Base-by-base conservation (phyloP, 1,284 basidiomycete genomes). In the Boletus sp. region DNA sequence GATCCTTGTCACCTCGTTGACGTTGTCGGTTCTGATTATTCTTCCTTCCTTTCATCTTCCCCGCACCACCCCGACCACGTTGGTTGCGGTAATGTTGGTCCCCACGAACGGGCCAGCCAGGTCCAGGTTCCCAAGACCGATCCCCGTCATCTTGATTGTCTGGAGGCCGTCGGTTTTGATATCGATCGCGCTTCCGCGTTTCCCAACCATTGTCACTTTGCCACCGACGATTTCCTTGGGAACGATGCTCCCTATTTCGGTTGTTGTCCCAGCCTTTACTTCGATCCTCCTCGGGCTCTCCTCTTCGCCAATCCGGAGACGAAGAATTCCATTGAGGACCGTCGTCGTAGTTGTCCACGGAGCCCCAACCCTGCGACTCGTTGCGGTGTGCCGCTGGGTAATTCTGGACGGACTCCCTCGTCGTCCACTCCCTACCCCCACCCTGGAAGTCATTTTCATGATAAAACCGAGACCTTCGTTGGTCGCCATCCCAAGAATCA, bases 121-220 rank as follows among this genome's bases (percentile, higher is more conserved):
- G 80, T 38, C 85, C 84, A 63, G 87, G 85, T 67, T 88, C 86
- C 87, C 87, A 89, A 62, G 82, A 75, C 55, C 86, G 81, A 57
- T 81, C 81, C 67, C 76, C 62, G n/a, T 78, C 77, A 17, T 74
- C 73, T 60, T 67, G 74, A 2, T 28, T 60, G 8, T 72, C 70
- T 47, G 66, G 63, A 59, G 71, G 72, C 16, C 72, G 65, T 55
- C 73, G 76, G 28, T 62, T 70, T 56, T 74, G 74, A 17, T 71
- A 66, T 43, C 70, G 68, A 52, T 73, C 73, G 38, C 74, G 76
- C 52, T 77, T 73, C 47, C 75, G 72, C 50, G 68, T 65, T 6
- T 76, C 77, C 76, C 78, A 78, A 27, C 78, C 79, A 59, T 75
- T 77, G 62, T 80, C 77, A 23, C 71, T 70, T 57, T 71, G 68